Percentiles rank a stretch among this genome's conserved stretches.
Evolutionary conservation across 1,284 basidiomycete genomes (phyloP).

Genomic region (Sutorius eximius): DNA sequence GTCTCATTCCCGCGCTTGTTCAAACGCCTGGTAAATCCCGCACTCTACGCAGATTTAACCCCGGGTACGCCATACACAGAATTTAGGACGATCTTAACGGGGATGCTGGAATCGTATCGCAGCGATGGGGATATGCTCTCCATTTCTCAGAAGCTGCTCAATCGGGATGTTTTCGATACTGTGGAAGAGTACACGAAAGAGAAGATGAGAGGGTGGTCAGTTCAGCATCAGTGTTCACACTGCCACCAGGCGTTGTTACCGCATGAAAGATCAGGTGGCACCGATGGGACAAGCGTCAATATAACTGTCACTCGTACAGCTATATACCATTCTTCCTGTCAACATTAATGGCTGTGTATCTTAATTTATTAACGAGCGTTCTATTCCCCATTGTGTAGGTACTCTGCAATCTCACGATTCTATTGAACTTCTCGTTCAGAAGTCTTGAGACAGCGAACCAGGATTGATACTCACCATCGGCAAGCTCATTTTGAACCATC

Average conservation of each 20-base stretch:
- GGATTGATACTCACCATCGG: constrained; percentile 28
- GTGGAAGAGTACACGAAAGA: constrained; percentile 57
- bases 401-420: constrained; percentile 20
- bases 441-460: neutral
- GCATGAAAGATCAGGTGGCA: constrained; percentile 12
- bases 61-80: constrained; percentile 82
- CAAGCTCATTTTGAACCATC: constrained; percentile 53
- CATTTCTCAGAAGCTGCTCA: constrained; percentile 83
- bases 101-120: constrained; percentile 94
- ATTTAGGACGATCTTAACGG: constrained; percentile 86
- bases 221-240: constrained; percentile 43
- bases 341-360: constrained; percentile 30
- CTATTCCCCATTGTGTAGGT: neutral
- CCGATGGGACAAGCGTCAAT: constrained; percentile 24
- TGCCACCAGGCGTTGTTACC: constrained; percentile 47
- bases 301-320: constrained; percentile 61
- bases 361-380: constrained; percentile 4
- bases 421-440: constrained; percentile 1
- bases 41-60: constrained; percentile 44
- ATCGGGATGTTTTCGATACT: constrained; percentile 79
- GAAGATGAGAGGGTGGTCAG: constrained; percentile 54
- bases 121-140: constrained; percentile 89
- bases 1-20: constrained; percentile 92
- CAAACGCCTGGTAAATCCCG: constrained; percentile 81
- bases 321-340: constrained; percentile 59